Evolutionary conservation across 1,284 basidiomycete species (phyloP), one percentile per base, ranked within the genome.

Genomic region (Amylostereum areolatum): DNA sequence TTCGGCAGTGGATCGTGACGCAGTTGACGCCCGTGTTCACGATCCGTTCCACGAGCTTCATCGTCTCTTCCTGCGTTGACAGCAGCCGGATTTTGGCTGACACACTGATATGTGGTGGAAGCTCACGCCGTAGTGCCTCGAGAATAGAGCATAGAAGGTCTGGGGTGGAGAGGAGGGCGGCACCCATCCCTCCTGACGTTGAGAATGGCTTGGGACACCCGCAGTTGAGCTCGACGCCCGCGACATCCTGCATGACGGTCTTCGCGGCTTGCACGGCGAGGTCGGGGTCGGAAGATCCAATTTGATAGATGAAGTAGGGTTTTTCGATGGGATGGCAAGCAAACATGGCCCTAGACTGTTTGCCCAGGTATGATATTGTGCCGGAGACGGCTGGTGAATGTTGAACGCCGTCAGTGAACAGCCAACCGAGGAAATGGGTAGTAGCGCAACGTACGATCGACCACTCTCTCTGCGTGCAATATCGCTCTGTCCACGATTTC

Each of bases 401-500:
- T 28, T n/a, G 9, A 18, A 18, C 18, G 18, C 18, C 18, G 18
- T 18, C 18, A 18, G 18, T 18, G 18, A 18, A 30, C 5, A 41
- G 33, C 25, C 45, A 30, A 30, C 11, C 45, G 42, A 45, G 47
- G 42, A 27, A 41, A 50, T 46, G 27, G 31, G 33, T 41, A 34
- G 41, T 25, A 37, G n/a, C 40, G 45, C 47, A 45, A 43, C 89
- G 63, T 61, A 91, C 93, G 81, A 73, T 98, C 84, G 10, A 97
- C 92, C 25, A 75, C 79, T 48, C 96, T 77, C 56, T 85, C 78
- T 0, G 89, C 72, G 49, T 95, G 91, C 42, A 99, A 75, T 51
- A 99, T 94, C 10, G 97, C 97, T 66, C 90, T 92, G 69, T 99
- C 97, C 5, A 99, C 89, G 42, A 93, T 89, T 64, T 99, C 97